These are phyloP conservation scores for Umbelopsis isabellina DNA, from an alignment of 192 early-diverging fungal species.

Conservation along the genomic window DNA sequence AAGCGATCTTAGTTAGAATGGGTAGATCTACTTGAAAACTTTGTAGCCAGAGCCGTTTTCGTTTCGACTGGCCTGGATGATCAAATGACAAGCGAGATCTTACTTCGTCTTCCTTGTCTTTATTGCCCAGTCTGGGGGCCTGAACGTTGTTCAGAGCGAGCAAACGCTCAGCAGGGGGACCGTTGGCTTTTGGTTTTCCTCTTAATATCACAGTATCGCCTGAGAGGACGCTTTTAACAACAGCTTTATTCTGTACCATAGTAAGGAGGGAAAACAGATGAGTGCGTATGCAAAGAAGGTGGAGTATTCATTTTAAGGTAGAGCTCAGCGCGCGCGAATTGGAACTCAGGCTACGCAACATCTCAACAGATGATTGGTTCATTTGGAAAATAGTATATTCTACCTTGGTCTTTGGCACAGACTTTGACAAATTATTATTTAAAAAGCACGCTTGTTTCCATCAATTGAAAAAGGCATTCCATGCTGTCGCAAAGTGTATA, in stretches of 20 bases:
- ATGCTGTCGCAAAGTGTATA: neutral
- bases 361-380: constrained; percentile 2
- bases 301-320: neutral
- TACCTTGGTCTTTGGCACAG: neutral
- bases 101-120: constrained; percentile 87
- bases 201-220: constrained; percentile 92
- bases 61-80: neutral
- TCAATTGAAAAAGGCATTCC: neutral
- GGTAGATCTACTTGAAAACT: neutral
- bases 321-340: constrained; percentile 1
- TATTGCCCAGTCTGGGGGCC: constrained; percentile 86
- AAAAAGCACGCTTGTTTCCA: neutral
- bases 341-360: constrained; percentile 12
- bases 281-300: neutral
- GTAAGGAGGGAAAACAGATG: constrained; percentile 1
- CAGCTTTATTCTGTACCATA: constrained; percentile 55
- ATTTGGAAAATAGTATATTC: neutral
- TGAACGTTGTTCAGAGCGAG: constrained; percentile 80
- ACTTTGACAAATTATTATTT: too few species aligned
- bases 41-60: neutral
- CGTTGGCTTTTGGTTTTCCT: constrained; percentile 73
- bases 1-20: constrained; percentile 14
- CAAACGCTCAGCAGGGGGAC: constrained; percentile 86
- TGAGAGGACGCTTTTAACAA: constrained; percentile 88
- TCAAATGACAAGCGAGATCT: neutral